phyloP scores from a whole-genome alignment of 257 asterid genomes.

The Catharanthus roseus region DNA sequence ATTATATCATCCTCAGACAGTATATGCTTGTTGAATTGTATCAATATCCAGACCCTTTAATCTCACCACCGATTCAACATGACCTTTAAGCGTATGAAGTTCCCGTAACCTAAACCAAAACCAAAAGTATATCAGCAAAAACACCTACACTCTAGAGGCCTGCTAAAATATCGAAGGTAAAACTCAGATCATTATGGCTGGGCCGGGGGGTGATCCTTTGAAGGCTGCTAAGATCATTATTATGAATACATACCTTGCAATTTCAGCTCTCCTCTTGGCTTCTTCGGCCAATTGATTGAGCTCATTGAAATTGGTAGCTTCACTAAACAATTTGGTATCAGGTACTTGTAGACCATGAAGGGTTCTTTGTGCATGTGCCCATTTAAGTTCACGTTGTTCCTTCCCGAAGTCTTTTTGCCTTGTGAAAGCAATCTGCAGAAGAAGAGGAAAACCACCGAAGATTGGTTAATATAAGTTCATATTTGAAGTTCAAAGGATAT shows the following conservation, averaged over 20 bases:
- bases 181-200: too few relatives aligned
- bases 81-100: constrained; percentile 86
- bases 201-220: too few relatives aligned
- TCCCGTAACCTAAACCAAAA: constrained; percentile 55
- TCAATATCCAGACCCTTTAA: constrained; percentile 95
- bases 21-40: constrained; percentile 89
- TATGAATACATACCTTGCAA: constrained; percentile 58
- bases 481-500: not conserved
- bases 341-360: constrained; percentile 96
- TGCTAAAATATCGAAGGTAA: too few relatives aligned
- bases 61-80: constrained; percentile 91
- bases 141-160: too few relatives aligned
- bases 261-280: constrained; percentile 95
- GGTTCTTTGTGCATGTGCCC: constrained; percentile 98
- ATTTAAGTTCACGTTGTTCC: constrained; percentile 90
- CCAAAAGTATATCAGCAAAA: constrained; percentile 5
- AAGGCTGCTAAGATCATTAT: too few relatives aligned
- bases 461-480: not conserved
- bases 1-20: constrained; percentile 53
- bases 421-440: constrained; percentile 83
- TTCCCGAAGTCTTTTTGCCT: constrained; percentile 91
- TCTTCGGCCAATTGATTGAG: constrained; percentile 98
- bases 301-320: constrained; percentile 65
- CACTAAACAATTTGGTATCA: constrained; percentile 75
- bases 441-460: not conserved